Evolutionary conservation across 768 basidiomycete genomes (phyloP), one percentile per base, ranked within the genome.

Genomic region (Amanita phalloides): DNA sequence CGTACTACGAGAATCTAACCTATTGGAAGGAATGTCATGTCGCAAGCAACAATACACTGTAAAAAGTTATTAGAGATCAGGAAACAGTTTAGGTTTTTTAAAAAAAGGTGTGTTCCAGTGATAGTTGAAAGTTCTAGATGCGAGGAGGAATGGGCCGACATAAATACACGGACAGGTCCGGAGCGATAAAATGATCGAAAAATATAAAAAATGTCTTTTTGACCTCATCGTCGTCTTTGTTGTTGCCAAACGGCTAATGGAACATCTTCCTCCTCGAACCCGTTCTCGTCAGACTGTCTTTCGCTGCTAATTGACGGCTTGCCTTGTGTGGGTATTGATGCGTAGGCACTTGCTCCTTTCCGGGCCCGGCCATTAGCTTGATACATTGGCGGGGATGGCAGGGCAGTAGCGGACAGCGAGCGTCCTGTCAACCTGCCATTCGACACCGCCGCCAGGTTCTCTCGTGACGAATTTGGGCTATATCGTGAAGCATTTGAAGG

Each of bases 231-330:
- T 60, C 81, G 73, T 58, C 78, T 81, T 61, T 83, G 86, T 60
- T 84, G 85, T 64, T 89, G 86, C 74, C 81, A 89, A 51, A 87
- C 65, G 17, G 89, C 86, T 45, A 91, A 70, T 17, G 88, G 88
- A 36, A 88, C 68, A 61, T 90, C 88, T 61, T 90, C 88, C 60
- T 90, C 87, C 60, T 87, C 85, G 25, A 53, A 41, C 6, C 69
- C 69, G 38, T 58, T 67, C 17, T 61, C 66, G 45, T 59, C 61
- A 25, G 63, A 58, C 35, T 57, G 60, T n/a, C 66, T 63, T 48
- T 75, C 71, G 47, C 70, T 68, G 26, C 70, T 68, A 58, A 70
- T 70, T 37, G 72, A 72, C 55, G 73, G 69, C 53, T 63, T 60
- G 14, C 65, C 68, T 49, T 70, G 64, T 35, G 57, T 53, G 20